Conservation (phyloP, 164 flowering plant species). For the Sedum album region DNA sequence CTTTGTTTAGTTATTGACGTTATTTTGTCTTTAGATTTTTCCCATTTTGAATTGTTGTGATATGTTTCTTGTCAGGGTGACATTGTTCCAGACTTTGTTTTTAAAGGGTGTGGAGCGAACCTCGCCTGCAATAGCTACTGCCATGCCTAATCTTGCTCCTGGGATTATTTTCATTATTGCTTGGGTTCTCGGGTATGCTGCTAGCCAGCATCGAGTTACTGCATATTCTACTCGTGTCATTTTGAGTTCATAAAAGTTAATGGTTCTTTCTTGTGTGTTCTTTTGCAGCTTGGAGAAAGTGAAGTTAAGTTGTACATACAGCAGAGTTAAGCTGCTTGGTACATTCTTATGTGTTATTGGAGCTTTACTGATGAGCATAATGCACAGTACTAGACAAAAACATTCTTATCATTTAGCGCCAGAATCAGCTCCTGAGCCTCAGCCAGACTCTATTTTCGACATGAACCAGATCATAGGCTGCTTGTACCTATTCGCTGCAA, state of each 20-base stretch:
- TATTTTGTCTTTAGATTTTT: background rate
- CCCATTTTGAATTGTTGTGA: too few species aligned
- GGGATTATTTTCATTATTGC: conserved; percentile 79
- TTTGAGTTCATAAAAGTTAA: background rate
- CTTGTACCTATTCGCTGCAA: conserved; percentile 53
- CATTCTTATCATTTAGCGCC: background rate
- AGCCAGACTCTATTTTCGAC: conserved; percentile 15
- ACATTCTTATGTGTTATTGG: conserved; percentile 70
- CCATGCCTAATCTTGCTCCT: conserved; percentile 92
- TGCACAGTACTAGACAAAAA: conserved; percentile 26
- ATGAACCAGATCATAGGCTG: conserved; percentile 45
- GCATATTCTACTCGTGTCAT: background rate
- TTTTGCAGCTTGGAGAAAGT: conserved; percentile 59
- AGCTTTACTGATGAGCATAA: conserved; percentile 58
- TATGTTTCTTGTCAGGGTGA: conserved; percentile 32
- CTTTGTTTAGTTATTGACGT: background rate
- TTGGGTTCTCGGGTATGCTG: conserved; percentile 44
- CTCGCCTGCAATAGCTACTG: conserved; percentile 80
- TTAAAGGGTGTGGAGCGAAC: conserved; percentile 57
- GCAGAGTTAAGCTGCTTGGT: conserved; percentile 63
- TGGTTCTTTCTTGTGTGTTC: too few species aligned
- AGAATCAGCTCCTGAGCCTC: conserved; percentile 5
- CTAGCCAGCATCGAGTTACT: background rate
- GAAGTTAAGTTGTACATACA: conserved; percentile 41
- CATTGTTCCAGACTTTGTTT: conserved; percentile 50